phyloP scores from a whole-genome alignment of 331 rosid genomes.

The Cydonia oblonga region DNA sequence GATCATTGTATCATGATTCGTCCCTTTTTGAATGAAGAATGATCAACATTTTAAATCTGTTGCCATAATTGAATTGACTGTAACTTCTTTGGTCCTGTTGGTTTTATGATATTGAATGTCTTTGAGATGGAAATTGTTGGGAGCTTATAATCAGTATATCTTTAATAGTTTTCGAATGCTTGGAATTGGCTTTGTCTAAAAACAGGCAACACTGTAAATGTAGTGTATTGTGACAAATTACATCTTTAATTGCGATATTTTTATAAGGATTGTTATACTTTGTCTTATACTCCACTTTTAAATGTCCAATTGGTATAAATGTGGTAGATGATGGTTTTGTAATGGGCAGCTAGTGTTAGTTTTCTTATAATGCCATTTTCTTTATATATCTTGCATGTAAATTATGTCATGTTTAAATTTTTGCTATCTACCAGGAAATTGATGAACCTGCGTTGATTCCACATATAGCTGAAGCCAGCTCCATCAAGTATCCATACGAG shows the following conservation, averaged over 20 bases:
- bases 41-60: too few species aligned
- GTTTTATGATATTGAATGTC: neutral
- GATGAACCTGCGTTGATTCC: slow-evolving; percentile 98
- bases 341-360: neutral
- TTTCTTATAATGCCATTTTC: neutral
- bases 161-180: neutral
- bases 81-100: too few species aligned
- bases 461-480: slow-evolving; percentile 97
- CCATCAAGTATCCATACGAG: slow-evolving; percentile 83
- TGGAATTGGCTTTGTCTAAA: neutral
- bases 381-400: neutral
- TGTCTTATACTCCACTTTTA: neutral
- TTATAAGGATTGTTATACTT: neutral
- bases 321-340: neutral
- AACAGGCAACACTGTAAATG: neutral
- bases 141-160: neutral
- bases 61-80: too few species aligned
- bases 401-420: neutral
- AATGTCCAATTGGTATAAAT: neutral
- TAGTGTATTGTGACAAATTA: neutral
- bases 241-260: neutral
- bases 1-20: too few species aligned
- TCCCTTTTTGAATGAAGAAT: too few species aligned
- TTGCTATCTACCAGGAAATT: slow-evolving; percentile 43
- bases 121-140: neutral